phyloP scores from a whole-genome alignment of 371 early-diverging fungal species.

The Vairimorpha apis region DNA sequence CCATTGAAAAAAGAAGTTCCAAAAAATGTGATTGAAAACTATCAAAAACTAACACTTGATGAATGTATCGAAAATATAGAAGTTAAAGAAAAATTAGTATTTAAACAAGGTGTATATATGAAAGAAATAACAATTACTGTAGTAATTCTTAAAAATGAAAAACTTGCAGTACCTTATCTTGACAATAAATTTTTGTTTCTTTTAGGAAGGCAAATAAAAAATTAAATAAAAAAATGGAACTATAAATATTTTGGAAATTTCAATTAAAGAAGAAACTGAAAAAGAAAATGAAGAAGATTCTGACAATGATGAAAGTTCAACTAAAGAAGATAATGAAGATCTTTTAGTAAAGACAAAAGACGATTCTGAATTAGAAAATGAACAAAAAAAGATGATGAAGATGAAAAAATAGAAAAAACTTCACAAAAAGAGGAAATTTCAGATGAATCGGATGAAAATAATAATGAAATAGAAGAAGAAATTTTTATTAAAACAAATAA shows the following conservation, averaged over 20 bases:
- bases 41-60: slow-evolving; percentile 24
- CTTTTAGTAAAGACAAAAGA: slow-evolving; percentile 28
- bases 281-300: slow-evolving; percentile 10
- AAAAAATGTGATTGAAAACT: slow-evolving; percentile 7
- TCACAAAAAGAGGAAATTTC: background rate
- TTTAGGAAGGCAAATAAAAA: slow-evolving; percentile 52
- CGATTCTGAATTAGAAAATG: slow-evolving; percentile 12
- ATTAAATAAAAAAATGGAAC: slow-evolving; percentile 13
- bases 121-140: slow-evolving; percentile 45
- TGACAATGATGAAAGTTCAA: slow-evolving; percentile 14
- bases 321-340: slow-evolving; percentile 35
- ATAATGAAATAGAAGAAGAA: slow-evolving; percentile 25
- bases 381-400: slow-evolving; percentile 62
- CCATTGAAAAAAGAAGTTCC: slow-evolving; percentile 65
- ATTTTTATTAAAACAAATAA: slow-evolving; percentile 17
- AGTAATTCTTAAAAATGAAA: slow-evolving; percentile 18
- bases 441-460: slow-evolving; percentile 28
- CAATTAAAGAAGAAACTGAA: background rate
- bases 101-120: slow-evolving; percentile 14
- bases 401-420: slow-evolving; percentile 38
- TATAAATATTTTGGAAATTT: slow-evolving; percentile 17
- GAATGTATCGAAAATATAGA: slow-evolving; percentile 44
- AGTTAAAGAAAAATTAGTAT: slow-evolving; percentile 45
- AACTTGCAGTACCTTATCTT: slow-evolving; percentile 17
- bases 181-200: slow-evolving; percentile 45